A percentile compares a stretch with the other conserved stretches of the same genome.
Evolutionary conservation across 2,329 filamentous ascomycete genomes (phyloP).

Genomic region (Shiraia sp.): DNA sequence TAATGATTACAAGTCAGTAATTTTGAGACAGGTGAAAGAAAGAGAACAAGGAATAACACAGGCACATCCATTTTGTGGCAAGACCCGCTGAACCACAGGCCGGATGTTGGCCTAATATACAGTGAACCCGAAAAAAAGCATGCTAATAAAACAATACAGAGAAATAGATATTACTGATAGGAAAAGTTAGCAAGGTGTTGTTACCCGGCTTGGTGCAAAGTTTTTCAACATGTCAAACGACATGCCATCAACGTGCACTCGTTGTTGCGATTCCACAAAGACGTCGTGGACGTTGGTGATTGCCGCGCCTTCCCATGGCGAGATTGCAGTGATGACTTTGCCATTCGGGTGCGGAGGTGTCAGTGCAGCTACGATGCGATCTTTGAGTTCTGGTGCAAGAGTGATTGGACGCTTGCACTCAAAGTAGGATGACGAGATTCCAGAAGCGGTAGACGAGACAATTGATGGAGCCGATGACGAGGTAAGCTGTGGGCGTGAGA

Average conservation of each 20-base stretch:
- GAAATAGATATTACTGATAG: neutral
- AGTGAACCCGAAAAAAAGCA: constrained; percentile 10
- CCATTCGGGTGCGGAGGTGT: constrained; percentile 23
- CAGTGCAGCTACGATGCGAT: constrained; percentile 37
- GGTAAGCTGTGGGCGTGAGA: constrained; percentile 31
- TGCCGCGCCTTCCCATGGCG: constrained; percentile 37
- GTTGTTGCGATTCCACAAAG: constrained; percentile 36
- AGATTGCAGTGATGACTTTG: constrained; percentile 35
- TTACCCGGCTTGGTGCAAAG: constrained; percentile 26
- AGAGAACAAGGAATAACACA: constrained; percentile 4
- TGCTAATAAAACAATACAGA: constrained; percentile 17
- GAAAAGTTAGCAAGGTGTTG: constrained; percentile 31
- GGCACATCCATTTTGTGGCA: constrained; percentile 9
- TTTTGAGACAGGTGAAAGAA: constrained; percentile 11
- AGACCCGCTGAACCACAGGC: constrained; percentile 31
- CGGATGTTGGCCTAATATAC: constrained; percentile 13
- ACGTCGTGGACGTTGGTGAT: constrained; percentile 37
- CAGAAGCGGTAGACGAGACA: constrained; percentile 29
- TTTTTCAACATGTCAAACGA: constrained; percentile 41
- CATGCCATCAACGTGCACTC: constrained; percentile 41
- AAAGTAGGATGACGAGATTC: constrained; percentile 41
- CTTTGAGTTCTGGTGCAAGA: constrained; percentile 26
- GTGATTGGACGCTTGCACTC: constrained; percentile 33
- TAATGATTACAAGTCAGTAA: constrained; percentile 26
- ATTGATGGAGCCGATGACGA: constrained; percentile 40